Base-by-base conservation (phyloP, 2,329 filamentous ascomycete genomes). In the Fusarium anthophilum region DNA sequence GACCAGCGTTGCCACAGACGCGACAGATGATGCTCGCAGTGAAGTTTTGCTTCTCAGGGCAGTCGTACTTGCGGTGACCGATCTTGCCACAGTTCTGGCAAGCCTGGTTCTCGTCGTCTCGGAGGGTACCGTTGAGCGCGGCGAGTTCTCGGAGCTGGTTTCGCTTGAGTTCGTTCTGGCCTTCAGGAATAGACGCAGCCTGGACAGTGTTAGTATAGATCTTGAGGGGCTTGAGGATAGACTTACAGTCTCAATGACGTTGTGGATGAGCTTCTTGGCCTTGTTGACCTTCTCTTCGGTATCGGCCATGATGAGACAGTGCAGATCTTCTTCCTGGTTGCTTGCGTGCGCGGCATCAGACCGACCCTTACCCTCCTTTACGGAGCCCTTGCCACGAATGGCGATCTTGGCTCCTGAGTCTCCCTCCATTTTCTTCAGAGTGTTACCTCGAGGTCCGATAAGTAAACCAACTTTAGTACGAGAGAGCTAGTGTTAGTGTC, bases 71-170 rank as follows among this genome's bases (percentile, higher is more conserved):
- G 84, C 96, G 93, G 84, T 99, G 96, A 70, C 96, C 96, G 75
- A 99, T 99, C 88, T 98, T 95, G 78, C 96, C 96, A 84, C 94
- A 99, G 87, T 99, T 99, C 86, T 99, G 96, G 85, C 96, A 99
- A 76, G 96, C 96, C 83, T 99, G 96, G 84, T 99, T 99, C 83
- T 99, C 96, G 80, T 99, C 96, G 81, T 99, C 96, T 87, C 96
- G 96, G 26, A 99, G 92, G 14, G 96, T 99, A 90, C 96, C 96
- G 91, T 99, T 99, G 79, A 99, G 93, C 32, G 96, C 95, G 48
- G 96, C 96, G 75, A 99, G 93, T 84, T 99, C 96, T 84, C 96
- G 94, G 65, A 99, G 93, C 85, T 99, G 96, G 84, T 98, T 98
- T 63, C 96, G 92, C 90, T 99, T 99, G 79, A 99, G 92, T 84